Percentiles rank a stretch among this genome's conserved stretches.
Conservation (phyloP, 768 basidiomycete genomes). For the Termitomyces eurrhizus region DNA sequence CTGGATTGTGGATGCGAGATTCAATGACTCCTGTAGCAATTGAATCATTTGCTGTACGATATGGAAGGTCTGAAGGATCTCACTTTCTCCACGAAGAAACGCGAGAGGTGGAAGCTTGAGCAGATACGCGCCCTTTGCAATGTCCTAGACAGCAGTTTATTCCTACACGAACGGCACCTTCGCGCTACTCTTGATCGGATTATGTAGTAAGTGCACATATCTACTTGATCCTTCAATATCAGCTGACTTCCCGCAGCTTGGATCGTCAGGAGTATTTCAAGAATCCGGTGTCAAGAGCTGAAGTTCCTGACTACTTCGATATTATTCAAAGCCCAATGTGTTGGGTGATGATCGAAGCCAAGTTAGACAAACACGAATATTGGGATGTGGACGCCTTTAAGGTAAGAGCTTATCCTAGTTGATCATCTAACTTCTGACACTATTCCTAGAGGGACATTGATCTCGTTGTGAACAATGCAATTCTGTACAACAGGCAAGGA, state of each 20-base stretch:
- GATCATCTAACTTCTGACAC: background rate
- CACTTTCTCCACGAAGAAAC: conserved; percentile 62
- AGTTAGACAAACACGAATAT: conserved; percentile 81
- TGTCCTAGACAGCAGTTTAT: conserved; percentile 59
- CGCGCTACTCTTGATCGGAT: conserved; percentile 68
- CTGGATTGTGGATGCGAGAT: background rate
- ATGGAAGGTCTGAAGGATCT: conserved; percentile 70
- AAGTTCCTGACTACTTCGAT: conserved; percentile 91
- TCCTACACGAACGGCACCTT: conserved; percentile 60
- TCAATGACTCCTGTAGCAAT: conserved; percentile 28
- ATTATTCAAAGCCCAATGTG: conserved; percentile 86
- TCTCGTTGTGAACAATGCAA: conserved; percentile 83
- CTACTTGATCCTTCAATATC: background rate
- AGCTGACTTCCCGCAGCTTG: conserved; percentile 37
- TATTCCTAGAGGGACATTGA: conserved; percentile 65
- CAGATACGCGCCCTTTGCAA: conserved; percentile 66
- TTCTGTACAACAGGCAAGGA: conserved; percentile 79
- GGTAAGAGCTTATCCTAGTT: conserved; percentile 31
- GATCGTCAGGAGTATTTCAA: conserved; percentile 78
- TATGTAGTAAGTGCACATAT: conserved; percentile 46
- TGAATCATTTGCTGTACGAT: conserved; percentile 69
- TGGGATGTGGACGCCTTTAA: conserved; percentile 73
- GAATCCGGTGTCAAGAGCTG: conserved; percentile 71
- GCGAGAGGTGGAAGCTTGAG: conserved; percentile 77
- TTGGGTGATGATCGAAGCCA: conserved; percentile 77